Base-by-base conservation (phyloP, 108 stramenopile genomes). In the Nitzschia inconspicua region DNA sequence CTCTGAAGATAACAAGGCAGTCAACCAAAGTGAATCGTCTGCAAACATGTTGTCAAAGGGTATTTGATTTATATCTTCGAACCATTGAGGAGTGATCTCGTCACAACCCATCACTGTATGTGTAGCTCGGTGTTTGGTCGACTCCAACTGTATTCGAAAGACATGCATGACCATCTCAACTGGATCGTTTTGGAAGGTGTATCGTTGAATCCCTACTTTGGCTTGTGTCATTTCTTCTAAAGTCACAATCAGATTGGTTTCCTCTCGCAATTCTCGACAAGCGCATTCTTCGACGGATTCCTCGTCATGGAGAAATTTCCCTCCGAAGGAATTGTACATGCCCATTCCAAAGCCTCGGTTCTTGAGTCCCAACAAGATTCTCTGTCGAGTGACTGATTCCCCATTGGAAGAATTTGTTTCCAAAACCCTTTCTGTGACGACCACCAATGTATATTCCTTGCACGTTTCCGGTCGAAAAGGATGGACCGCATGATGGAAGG, bases 41-140 rank as follows among this genome's bases (percentile, higher is more conserved):
- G 83, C 83, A 81, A 90, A 90, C 89, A 90, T 90, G 35, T 86
- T 62, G 57, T 86, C 55, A 10, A 90, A 65, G 11, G 89, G 89
- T 29, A 85, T 72, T 10, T 73, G 49, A 30, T 68, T 48, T 44
- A 72, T 61, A 57, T 83, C 58, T 32, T 83, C 66, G 40, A 82
- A 70, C 89, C 85, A 90, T 52, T 34, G 16, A 23, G 89, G 89
- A 47, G 82, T 83, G 11, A 90, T 86, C 69, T 90, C 89, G 20
- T 83, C 85, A 40, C 85, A 84, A 20, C 66, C 80, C n/a, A n/a
- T n/a, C n/a, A n/a, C n/a, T n/a, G n/a, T n/a, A n/a, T n/a, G n/a
- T n/a, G n/a, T n/a, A n/a, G n/a, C n/a, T 57, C 63, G 69, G 20
- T 83, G 82, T 58, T 63, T 49, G 25, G 30, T 31, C 32, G 65